phyloP scores from a whole-genome alignment of 192 early-diverging fungal species.

The Coemansia biformis region DNA sequence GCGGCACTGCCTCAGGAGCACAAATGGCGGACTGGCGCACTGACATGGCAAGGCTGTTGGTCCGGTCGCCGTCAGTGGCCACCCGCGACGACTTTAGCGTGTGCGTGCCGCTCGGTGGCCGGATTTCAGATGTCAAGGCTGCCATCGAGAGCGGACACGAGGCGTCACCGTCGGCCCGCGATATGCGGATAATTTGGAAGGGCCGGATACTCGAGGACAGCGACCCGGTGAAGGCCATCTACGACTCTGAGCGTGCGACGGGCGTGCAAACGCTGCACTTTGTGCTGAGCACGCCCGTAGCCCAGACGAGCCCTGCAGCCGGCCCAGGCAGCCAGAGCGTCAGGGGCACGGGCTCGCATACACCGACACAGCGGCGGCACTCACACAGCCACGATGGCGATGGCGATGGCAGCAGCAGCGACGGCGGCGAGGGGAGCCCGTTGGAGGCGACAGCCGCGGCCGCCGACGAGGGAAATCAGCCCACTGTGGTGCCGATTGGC shows the following conservation, averaged over 20 bases:
- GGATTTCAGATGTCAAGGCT: constrained; percentile 24
- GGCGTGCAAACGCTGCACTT: constrained; percentile 31
- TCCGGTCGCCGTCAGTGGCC: constrained; percentile 37
- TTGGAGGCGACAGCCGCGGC: neutral
- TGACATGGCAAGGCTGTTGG: constrained; percentile 12
- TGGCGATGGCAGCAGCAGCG: neutral
- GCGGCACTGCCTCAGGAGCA: too few species aligned
- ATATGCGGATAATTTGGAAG: constrained; percentile 48
- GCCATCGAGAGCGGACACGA: constrained; percentile 27
- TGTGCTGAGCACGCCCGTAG: constrained; percentile 15
- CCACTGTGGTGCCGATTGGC: constrained; percentile 21
- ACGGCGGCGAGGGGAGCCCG: too few species aligned
- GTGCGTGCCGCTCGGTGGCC: constrained; percentile 6
- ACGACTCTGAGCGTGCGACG: neutral
- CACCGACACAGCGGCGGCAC: too few species aligned
- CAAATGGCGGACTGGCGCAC: neutral
- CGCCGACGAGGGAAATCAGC: too few species aligned
- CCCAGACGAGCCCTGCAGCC: too few species aligned
- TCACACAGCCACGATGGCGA: too few species aligned
- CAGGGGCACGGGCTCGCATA: too few species aligned
- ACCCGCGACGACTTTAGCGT: constrained; percentile 36
- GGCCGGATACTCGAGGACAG: constrained; percentile 29
- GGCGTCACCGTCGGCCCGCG: constrained; percentile 19
- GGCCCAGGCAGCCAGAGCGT: too few species aligned
- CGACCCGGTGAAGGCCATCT: constrained; percentile 7